Percentiles rank a stretch among this genome's conserved stretches.
These are phyloP conservation scores for Clitopilus passeckerianus DNA, from an alignment of 768 basidiomycete genomes.

Conservation along the genomic window DNA sequence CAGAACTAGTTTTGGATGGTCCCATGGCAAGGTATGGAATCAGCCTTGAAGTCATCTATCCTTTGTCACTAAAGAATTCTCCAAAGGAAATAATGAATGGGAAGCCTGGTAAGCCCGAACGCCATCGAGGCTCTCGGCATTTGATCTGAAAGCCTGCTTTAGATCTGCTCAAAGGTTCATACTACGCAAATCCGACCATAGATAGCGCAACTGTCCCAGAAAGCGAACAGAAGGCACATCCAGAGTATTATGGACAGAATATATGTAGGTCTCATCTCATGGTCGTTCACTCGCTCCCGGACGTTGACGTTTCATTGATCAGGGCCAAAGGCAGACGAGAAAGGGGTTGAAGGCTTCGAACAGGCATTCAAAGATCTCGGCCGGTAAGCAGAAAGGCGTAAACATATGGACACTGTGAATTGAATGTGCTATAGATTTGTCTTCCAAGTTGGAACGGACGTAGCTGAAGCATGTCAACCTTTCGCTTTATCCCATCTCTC, in stretches of 20 bases:
- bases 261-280: conserved; percentile 55
- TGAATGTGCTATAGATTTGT: conserved; percentile 48
- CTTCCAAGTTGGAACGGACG: conserved; percentile 73
- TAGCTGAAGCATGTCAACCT: conserved; percentile 87
- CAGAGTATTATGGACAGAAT: conserved; percentile 85
- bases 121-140: background rate
- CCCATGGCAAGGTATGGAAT: conserved; percentile 75
- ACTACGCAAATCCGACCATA: conserved; percentile 82
- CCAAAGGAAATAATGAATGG: conserved; percentile 93
- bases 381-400: conserved; percentile 29
- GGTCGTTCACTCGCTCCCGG: background rate
- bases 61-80: background rate
- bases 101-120: conserved; percentile 50
- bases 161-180: conserved; percentile 90
- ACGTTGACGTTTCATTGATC: background rate
- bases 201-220: conserved; percentile 61
- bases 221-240: conserved; percentile 51
- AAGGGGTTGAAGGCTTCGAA: conserved; percentile 72
- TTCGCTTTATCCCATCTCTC: conserved; percentile 71
- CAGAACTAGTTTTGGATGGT: conserved; percentile 86
- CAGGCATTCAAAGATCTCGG: conserved; percentile 86
- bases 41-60: background rate
- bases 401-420: conserved; percentile 1
- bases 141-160: background rate
- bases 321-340: conserved; percentile 65